Base-by-base conservation (phyloP, 139 green algal species). In the Coelastrella sp. region DNA sequence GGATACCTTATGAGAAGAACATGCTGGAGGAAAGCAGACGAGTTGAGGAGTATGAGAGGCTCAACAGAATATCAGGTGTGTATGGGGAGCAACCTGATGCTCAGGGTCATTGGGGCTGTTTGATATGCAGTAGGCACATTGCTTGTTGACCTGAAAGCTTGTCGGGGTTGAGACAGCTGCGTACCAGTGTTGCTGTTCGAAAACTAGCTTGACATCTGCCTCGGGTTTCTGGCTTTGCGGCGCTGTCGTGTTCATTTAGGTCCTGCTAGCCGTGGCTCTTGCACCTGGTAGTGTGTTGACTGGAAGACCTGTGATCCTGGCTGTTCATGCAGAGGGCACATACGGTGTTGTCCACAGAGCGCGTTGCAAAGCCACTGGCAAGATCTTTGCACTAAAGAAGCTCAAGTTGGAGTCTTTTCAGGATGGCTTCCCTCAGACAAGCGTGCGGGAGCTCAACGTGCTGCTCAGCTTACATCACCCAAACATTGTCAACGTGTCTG, bases 391-490 rank as follows among this genome's bases (percentile, higher is more conserved):
- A 0, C 92, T 99, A 3, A 99, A 99, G 89, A 97, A 97, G 90
- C 94, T 99, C 58, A 99, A 99, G 95, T 97, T 99, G 96, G 96
- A 99, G 75, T 95, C 97, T 86, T 96, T 68, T n/a, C 92, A 98
- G 91, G 96, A 99, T 91, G 98, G 98, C 80, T 99, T 99, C 92
- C 98, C 98, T 5, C 92, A 99, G 83, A 99, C 98, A 2, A 95
- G 92, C 58, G 92, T 99, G 32, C 92, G 98, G 0, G 98, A 99
- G 91, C 97, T 99, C 90, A 99, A 99, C 93, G 97, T 99, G 91
- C 96, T 99, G 86, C 96, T 99, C 56, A 96, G 95, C 84, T 95
- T 98, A 79, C 92, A 97, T 83, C 98, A 99, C 92, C 93, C 95
- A 32, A 98, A 98, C 93, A 99, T 99, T 54, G 98, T 99, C 60